Percentiles rank a stretch among this genome's conserved stretches.
Conservation (phyloP, 768 basidiomycete species). For the Neoboletus subvelutipes region DNA sequence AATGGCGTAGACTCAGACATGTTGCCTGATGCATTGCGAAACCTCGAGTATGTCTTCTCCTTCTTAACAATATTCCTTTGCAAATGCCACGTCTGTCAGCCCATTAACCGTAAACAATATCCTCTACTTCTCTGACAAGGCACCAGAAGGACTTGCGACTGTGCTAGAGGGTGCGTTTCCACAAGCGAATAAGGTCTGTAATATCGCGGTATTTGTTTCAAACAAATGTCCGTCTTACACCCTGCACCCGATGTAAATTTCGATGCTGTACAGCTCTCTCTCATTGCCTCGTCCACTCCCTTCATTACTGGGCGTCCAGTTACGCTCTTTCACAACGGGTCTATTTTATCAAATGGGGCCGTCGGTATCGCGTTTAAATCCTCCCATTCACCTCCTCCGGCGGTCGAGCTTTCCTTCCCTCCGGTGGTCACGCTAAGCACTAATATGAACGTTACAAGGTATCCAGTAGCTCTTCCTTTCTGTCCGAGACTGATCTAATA, state of each 20-base stretch:
- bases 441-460: slow-evolving; percentile 56
- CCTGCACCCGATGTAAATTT: background rate
- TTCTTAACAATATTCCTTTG: background rate
- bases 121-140: slow-evolving; percentile 56
- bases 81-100: slow-evolving; percentile 9
- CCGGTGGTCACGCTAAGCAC: slow-evolving; percentile 45
- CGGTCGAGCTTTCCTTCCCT: slow-evolving; percentile 32
- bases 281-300: slow-evolving; percentile 72
- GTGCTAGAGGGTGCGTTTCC: slow-evolving; percentile 43
- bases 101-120: slow-evolving; percentile 29
- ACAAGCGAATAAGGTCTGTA: slow-evolving; percentile 48
- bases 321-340: slow-evolving; percentile 60
- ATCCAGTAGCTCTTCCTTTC: slow-evolving; percentile 6
- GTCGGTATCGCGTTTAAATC: slow-evolving; percentile 58
- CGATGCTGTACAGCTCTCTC: slow-evolving; percentile 49
- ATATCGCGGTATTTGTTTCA: background rate
- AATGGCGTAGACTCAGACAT: background rate
- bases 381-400: slow-evolving; percentile 12
- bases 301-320: slow-evolving; percentile 75
- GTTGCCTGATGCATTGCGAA: slow-evolving; percentile 41
- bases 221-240: slow-evolving; percentile 1
- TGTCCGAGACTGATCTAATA: background rate
- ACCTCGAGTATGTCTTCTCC: slow-evolving; percentile 25
- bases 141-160: slow-evolving; percentile 55
- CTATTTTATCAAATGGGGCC: slow-evolving; percentile 61